A percentile compares a stretch with the other conserved stretches of the same genome.
Conservation (phyloP, 73 alveolate genomes). For the Paramecium biaurelia region DNA sequence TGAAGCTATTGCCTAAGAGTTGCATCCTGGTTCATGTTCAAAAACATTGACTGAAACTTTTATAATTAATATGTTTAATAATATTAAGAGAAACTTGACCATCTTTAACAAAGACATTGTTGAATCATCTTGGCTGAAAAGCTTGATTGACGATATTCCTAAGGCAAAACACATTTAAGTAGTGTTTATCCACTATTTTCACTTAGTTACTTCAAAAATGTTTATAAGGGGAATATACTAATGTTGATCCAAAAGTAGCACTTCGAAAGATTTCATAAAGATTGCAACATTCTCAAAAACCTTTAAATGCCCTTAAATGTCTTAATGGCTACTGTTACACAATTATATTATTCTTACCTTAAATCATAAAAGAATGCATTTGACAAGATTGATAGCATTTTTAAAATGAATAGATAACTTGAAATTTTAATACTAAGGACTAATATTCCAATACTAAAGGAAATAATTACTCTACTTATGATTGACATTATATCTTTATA, state of each 20-base stretch:
- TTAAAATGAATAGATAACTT: neutral
- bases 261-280: neutral
- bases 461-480: neutral
- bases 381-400: neutral
- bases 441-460: neutral
- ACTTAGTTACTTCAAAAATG: neutral
- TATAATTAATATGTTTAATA: conserved; percentile 22
- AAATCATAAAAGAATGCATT: neutral
- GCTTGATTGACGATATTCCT: conserved; percentile 22
- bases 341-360: neutral
- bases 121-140: conserved; percentile 17
- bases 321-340: neutral
- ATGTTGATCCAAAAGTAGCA: neutral
- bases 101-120: conserved; percentile 7
- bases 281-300: neutral
- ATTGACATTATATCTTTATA: neutral
- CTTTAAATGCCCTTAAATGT: neutral
- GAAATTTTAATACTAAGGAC: neutral
- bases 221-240: neutral
- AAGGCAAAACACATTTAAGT: neutral
- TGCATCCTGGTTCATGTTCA: neutral
- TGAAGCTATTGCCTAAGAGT: conserved; percentile 31
- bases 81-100: neutral
- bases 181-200: neutral
- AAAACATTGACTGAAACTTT: conserved; percentile 10